phyloP scores from a whole-genome alignment of 2,329 filamentous ascomycete species.

The Penicillium capsulatum region DNA sequence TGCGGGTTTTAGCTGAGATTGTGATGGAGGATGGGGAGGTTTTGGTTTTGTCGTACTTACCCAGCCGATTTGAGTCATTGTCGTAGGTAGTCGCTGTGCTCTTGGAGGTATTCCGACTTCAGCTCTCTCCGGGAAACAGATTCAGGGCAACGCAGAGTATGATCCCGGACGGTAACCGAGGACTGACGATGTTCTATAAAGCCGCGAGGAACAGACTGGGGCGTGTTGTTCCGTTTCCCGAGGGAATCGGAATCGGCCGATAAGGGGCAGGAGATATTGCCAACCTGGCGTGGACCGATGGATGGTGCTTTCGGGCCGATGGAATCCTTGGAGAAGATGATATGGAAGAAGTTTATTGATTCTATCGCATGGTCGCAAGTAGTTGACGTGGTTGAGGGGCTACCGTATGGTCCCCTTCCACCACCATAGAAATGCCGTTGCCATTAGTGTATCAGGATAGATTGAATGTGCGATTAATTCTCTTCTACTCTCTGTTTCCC shows the following conservation, averaged over 20 bases:
- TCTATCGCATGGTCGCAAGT: too few relatives aligned
- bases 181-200: neutral
- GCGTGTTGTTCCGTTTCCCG: constrained; percentile 17
- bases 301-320: constrained; percentile 6
- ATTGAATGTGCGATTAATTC: too few relatives aligned
- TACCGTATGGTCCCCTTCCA: too few relatives aligned
- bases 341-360: too few relatives aligned
- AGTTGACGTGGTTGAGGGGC: too few relatives aligned
- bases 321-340: too few relatives aligned
- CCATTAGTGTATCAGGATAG: too few relatives aligned
- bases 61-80: constrained; percentile 37
- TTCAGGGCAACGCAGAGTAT: neutral
- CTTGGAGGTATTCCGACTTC: too few relatives aligned
- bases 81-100: constrained; percentile 1
- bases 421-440: too few relatives aligned
- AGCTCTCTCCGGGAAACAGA: neutral
- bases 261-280: constrained; percentile 5
- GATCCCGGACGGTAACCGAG: neutral
- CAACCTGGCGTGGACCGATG: neutral
- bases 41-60: constrained; percentile 22
- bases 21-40: too few relatives aligned
- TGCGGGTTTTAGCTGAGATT: constrained; percentile 11
- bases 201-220: constrained; percentile 8
- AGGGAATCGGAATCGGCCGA: constrained; percentile 26
- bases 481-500: too few relatives aligned